phyloP scores from a whole-genome alignment of 2,329 filamentous ascomycete species.

The Sordariomycetes sp. region DNA sequence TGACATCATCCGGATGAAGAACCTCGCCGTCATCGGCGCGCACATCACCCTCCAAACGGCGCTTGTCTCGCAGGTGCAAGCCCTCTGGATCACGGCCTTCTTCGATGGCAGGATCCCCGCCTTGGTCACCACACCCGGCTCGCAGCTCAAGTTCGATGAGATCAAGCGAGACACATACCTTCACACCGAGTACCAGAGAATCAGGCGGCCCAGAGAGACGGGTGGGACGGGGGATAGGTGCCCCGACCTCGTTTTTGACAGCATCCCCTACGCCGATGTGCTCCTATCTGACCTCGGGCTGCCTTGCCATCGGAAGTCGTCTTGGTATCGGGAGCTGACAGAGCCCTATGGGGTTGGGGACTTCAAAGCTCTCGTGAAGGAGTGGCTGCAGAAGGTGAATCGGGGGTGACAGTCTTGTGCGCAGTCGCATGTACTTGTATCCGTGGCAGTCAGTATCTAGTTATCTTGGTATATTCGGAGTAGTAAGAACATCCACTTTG shows the following conservation, averaged over 20 bases:
- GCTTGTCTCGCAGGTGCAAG: constrained; percentile 5
- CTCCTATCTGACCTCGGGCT: constrained; percentile 5
- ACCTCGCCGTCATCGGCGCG: constrained; percentile 6
- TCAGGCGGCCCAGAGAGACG: constrained; percentile 5
- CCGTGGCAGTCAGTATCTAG: too few relatives aligned
- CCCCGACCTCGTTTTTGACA: constrained; percentile 6
- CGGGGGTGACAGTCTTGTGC: neutral
- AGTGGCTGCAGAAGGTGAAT: neutral
- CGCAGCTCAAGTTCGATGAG: neutral
- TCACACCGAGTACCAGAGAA: constrained; percentile 5
- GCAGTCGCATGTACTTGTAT: too few relatives aligned
- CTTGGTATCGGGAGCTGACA: constrained; percentile 4
- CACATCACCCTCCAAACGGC: constrained; percentile 7
- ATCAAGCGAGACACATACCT: constrained; percentile 2
- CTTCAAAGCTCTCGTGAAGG: constrained; percentile 5
- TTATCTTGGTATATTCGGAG: too few relatives aligned
- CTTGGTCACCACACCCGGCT: neutral
- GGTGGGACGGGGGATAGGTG: constrained; percentile 5
- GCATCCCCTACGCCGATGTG: constrained; percentile 6
- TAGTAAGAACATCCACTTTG: too few relatives aligned
- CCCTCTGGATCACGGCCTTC: constrained; percentile 6
- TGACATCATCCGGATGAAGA: constrained; percentile 3
- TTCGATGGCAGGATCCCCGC: constrained; percentile 3
- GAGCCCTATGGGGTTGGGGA: constrained; percentile 3
- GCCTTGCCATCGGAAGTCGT: constrained; percentile 2